phyloP scores from a whole-genome alignment of 768 basidiomycete genomes.

The Suillus subluteus region DNA sequence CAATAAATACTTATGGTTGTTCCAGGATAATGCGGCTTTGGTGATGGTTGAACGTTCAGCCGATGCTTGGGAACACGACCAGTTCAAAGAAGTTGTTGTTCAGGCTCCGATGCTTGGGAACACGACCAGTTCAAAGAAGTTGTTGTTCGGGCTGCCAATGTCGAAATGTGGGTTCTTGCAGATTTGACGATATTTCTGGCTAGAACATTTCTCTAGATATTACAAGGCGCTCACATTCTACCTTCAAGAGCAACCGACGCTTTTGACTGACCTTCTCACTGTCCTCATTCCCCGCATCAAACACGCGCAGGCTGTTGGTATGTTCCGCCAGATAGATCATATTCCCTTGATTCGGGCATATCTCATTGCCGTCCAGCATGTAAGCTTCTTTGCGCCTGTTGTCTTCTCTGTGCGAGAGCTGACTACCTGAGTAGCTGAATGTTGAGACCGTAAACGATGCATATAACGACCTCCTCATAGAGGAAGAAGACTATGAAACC shows the following conservation, averaged over 20 bases:
- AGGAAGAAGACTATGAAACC: constrained; percentile 99
- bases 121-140: constrained; percentile 99
- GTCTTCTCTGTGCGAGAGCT: not conserved
- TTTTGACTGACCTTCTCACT: constrained; percentile 91
- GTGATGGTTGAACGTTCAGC: constrained; percentile 98
- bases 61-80: no score
- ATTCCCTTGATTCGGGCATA: constrained; percentile 95
- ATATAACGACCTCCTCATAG: constrained; percentile 96
- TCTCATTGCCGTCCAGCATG: constrained; percentile 95
- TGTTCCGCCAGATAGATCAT: constrained; percentile 94
- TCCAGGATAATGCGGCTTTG: constrained; percentile 91
- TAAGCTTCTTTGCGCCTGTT: constrained; percentile 39
- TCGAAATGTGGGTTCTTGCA: constrained; percentile 77
- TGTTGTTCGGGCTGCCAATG: constrained; percentile 93
- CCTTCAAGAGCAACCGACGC: constrained; percentile 88
- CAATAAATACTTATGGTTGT: constrained; percentile 10
- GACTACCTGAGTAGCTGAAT: constrained; percentile 65
- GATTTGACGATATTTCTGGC: not conserved
- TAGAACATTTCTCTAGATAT: constrained; percentile 55
- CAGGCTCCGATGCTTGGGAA: constrained; percentile 99
- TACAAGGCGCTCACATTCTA: constrained; percentile 96
- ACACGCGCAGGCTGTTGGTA: constrained; percentile 92
- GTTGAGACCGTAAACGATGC: constrained; percentile 97
- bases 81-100: no score
- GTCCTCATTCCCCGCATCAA: constrained; percentile 94